Percentiles rank a stretch among this genome's conserved stretches.
Conservation (phyloP, 495 filamentous ascomycete genomes). For the Penicillium riverlandense region DNA sequence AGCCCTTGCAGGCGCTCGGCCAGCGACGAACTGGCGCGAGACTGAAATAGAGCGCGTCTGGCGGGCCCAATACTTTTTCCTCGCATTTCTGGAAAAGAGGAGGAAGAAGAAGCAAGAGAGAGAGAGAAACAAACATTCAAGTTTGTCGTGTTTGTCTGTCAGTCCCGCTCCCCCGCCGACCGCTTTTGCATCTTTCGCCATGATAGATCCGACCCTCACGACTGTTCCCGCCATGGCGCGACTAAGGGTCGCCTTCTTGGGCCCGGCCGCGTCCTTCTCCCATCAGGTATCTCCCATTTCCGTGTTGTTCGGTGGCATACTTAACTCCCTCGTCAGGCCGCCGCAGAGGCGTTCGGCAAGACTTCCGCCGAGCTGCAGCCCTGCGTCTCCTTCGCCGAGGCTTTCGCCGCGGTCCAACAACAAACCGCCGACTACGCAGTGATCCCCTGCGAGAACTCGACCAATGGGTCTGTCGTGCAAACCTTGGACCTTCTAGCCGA, state of each 20-base stretch:
- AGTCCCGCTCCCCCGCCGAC: neutral
- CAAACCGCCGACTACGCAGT: conserved; percentile 60
- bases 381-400: conserved; percentile 55
- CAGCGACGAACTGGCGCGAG: conserved; percentile 20
- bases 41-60: too few species aligned
- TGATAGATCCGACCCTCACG: too few species aligned
- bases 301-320: too few species aligned
- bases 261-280: conserved; percentile 77
- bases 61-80: too few species aligned
- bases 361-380: conserved; percentile 46
- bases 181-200: too few species aligned
- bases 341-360: conserved; percentile 52
- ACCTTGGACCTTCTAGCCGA: conserved; percentile 87
- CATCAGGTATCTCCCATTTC: conserved; percentile 60
- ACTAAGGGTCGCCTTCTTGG: conserved; percentile 67
- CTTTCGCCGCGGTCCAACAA: conserved; percentile 72
- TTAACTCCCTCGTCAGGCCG: conserved; percentile 35
- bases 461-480: conserved; percentile 82
- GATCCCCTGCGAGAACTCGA: conserved; percentile 92
- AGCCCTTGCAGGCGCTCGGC: conserved; percentile 24
- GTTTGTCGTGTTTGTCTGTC: conserved; percentile 32
- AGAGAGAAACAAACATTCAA: neutral
- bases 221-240: conserved; percentile 10
- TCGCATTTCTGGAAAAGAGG: conserved; percentile 3
- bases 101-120: neutral